phyloP scores from a whole-genome alignment of 169 alveolate species.

The Plasmodium falciparum region DNA sequence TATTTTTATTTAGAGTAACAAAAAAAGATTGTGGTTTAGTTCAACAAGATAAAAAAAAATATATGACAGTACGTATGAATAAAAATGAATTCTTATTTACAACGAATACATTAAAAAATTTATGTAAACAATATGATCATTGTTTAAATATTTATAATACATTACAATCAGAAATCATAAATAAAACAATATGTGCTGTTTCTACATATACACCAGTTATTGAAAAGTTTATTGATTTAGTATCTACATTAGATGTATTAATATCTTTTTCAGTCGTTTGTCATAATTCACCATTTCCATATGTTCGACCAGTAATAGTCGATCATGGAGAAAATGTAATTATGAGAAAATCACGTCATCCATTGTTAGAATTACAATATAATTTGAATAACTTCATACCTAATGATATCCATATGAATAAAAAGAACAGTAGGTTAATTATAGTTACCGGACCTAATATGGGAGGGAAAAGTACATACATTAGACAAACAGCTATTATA shows the following conservation, averaged over 20 bases:
- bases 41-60: slow-evolving; percentile 73
- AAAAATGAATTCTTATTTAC: slow-evolving; percentile 91
- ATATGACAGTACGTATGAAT: slow-evolving; percentile 80
- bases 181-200: slow-evolving; percentile 94
- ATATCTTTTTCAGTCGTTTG: slow-evolving; percentile 94
- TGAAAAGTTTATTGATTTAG: slow-evolving; percentile 90
- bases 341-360: slow-evolving; percentile 90
- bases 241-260: slow-evolving; percentile 95
- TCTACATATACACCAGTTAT: slow-evolving; percentile 96
- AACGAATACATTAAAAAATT: slow-evolving; percentile 85
- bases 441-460: slow-evolving; percentile 99
- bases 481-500: slow-evolving; percentile 89
- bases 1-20: slow-evolving; percentile 90
- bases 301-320: slow-evolving; percentile 92
- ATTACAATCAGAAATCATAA: slow-evolving; percentile 88
- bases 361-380: slow-evolving; percentile 87
- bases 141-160: slow-evolving; percentile 87
- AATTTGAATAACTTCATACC: slow-evolving; percentile 88
- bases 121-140: slow-evolving; percentile 86
- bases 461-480: slow-evolving; percentile 99
- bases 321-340: slow-evolving; percentile 85
- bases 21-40: slow-evolving; percentile 87
- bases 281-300: slow-evolving; percentile 87
- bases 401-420: slow-evolving; percentile 88
- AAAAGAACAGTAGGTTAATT: slow-evolving; percentile 88